Conservation (phyloP, 768 basidiomycete species). For the Suillus fuscotomentosus region DNA sequence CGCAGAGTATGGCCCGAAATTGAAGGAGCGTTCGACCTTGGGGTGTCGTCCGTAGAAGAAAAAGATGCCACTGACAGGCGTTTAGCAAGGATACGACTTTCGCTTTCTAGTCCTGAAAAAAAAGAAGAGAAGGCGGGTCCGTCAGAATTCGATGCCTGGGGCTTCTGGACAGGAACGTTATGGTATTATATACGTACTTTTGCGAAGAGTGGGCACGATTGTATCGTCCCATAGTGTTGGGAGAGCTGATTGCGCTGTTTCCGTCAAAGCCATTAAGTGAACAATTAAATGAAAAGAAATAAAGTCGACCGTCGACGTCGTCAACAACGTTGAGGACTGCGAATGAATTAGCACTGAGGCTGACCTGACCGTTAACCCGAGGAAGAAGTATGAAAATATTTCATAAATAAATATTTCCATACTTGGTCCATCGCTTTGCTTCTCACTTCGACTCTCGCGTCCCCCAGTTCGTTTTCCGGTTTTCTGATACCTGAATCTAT, state of each 20-base stretch:
- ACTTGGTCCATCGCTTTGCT: background rate
- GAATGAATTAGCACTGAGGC: background rate
- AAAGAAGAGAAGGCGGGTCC: background rate
- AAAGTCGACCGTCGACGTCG: conserved; percentile 8
- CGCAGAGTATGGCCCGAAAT: conserved; percentile 18
- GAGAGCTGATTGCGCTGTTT: conserved; percentile 33
- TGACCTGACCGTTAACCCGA: background rate
- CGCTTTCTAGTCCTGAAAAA: conserved; percentile 68
- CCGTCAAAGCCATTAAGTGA: conserved; percentile 40
- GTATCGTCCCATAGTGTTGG: conserved; percentile 74
- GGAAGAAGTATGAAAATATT: background rate
- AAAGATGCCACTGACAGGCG: conserved; percentile 77
- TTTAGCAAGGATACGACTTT: conserved; percentile 74
- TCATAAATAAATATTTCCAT: conserved; percentile 1
- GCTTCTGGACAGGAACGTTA: conserved; percentile 2
- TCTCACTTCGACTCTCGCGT: background rate
- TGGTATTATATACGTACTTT: conserved; percentile 51
- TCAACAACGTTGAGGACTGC: background rate
- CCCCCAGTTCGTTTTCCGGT: conserved; percentile 3
- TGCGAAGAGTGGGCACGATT: conserved; percentile 78
- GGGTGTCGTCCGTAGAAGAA: conserved; percentile 49
- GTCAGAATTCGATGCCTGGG: background rate
- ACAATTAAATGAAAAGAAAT: conserved; percentile 11
- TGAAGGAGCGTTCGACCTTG: conserved; percentile 19
- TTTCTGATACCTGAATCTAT: background rate